Percentiles rank a stretch among this genome's conserved stretches.
Conservation (phyloP, 495 filamentous ascomycete genomes). For the Penicillium angulare region DNA sequence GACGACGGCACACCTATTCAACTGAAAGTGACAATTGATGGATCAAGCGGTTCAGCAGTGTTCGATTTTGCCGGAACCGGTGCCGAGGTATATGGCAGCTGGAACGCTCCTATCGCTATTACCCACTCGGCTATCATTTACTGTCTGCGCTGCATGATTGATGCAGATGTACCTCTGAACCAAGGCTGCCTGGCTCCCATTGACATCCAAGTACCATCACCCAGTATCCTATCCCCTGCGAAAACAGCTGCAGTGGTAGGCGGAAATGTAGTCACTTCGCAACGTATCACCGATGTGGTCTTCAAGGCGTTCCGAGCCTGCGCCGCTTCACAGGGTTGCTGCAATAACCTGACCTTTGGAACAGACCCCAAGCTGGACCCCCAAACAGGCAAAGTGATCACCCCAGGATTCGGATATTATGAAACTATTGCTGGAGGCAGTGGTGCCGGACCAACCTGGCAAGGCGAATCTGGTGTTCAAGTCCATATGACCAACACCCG, state of each 20-base stretch:
- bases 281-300: slow-evolving; percentile 93
- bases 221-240: slow-evolving; percentile 81
- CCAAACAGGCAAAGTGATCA: slow-evolving; percentile 74
- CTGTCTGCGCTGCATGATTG: slow-evolving; percentile 88
- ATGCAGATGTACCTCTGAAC: slow-evolving; percentile 91
- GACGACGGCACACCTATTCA: slow-evolving; percentile 92
- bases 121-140: slow-evolving; percentile 97
- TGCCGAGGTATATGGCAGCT: slow-evolving; percentile 90
- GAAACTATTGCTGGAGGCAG: slow-evolving; percentile 94
- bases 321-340: slow-evolving; percentile 87
- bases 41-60: slow-evolving; percentile 77
- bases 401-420: slow-evolving; percentile 92
- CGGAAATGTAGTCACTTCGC: slow-evolving; percentile 89
- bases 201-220: slow-evolving; percentile 76
- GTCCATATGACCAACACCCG: slow-evolving; percentile 99
- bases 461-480: slow-evolving; percentile 87
- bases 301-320: slow-evolving; percentile 87
- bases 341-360: slow-evolving; percentile 73
- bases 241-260: slow-evolving; percentile 90
- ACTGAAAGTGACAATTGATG: slow-evolving; percentile 82
- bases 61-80: slow-evolving; percentile 90
- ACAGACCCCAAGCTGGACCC: slow-evolving; percentile 48
- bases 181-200: slow-evolving; percentile 93
- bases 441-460: slow-evolving; percentile 84
- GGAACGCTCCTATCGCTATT: slow-evolving; percentile 92